Evolutionary conservation across 805 yeast species (phyloP).

Genomic region (Priceomyces carsonii): DNA sequence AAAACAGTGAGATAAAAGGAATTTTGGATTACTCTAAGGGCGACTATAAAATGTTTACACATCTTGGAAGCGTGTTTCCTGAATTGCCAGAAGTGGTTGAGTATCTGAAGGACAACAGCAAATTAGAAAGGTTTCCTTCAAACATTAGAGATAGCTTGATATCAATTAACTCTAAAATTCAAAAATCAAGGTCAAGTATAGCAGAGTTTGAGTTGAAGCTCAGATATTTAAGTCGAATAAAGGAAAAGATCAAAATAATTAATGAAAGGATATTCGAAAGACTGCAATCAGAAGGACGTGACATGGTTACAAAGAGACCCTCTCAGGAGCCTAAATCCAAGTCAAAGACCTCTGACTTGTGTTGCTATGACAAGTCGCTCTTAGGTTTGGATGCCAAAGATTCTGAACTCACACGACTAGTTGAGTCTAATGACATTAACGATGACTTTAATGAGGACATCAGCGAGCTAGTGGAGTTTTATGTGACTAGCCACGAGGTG

Average conservation of each 20-base stretch:
- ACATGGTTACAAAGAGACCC: conserved; percentile 9
- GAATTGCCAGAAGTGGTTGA: conserved; percentile 32
- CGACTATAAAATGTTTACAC: conserved; percentile 19
- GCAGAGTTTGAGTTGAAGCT: conserved; percentile 16
- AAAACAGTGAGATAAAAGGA: conserved; percentile 21
- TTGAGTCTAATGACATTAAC: conserved; percentile 6
- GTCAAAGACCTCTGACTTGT: conserved; percentile 41
- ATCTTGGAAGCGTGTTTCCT: conserved; percentile 44
- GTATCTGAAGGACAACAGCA: conserved; percentile 14
- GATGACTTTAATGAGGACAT: conserved; percentile 15
- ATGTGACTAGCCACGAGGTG: conserved; percentile 13
- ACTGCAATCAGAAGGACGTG: conserved; percentile 8
- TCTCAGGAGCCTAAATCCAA: conserved; percentile 14
- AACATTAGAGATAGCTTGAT: conserved; percentile 18
- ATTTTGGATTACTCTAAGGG: conserved; percentile 22
- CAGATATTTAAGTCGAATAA: conserved; percentile 26
- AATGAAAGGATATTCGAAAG: conserved; percentile 33
- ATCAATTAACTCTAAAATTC: conserved; percentile 17
- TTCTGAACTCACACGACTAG: conserved; percentile 6
- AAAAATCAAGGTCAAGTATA: conserved; percentile 11
- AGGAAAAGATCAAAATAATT: conserved; percentile 36
- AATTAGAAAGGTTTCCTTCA: conserved; percentile 18
- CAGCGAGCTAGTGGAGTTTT: conserved; percentile 14
- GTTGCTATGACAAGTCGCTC: conserved; percentile 49
- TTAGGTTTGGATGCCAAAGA: conserved; percentile 2